Evolutionary conservation across 1,139 yeast genomes (phyloP).

Genomic region (Debaryomyces sp.): DNA sequence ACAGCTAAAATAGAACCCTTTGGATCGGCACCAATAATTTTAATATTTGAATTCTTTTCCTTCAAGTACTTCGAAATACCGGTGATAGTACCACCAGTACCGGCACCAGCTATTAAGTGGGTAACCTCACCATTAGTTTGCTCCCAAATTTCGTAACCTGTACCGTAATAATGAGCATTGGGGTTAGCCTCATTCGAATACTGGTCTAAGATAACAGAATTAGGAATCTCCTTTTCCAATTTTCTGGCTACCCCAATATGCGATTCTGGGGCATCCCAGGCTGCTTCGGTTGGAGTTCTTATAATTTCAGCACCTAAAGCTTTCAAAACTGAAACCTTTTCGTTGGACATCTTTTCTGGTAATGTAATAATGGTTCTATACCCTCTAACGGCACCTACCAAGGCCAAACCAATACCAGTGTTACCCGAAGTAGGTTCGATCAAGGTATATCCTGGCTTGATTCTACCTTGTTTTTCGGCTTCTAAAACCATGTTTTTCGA

Average conservation of each 20-base stretch:
- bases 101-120: constrained; percentile 87
- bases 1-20: constrained; percentile 82
- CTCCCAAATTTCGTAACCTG: constrained; percentile 86
- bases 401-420: constrained; percentile 87
- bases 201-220: constrained; percentile 84
- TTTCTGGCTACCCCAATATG: constrained; percentile 88
- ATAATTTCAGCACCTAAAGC: constrained; percentile 91
- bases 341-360: constrained; percentile 93
- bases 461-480: constrained; percentile 77
- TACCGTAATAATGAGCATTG: constrained; percentile 80
- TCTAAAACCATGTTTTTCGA: constrained; percentile 74
- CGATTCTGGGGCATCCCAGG: constrained; percentile 91
- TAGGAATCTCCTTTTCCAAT: constrained; percentile 82
- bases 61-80: constrained; percentile 81
- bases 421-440: constrained; percentile 92
- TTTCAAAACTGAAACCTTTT: constrained; percentile 83
- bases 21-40: constrained; percentile 83
- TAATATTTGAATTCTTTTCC: constrained; percentile 64
- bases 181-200: constrained; percentile 82
- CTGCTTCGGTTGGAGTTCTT: constrained; percentile 92
- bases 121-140: constrained; percentile 75
- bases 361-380: constrained; percentile 86
- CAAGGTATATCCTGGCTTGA: constrained; percentile 83
- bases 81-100: constrained; percentile 83
- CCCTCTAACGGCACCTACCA: constrained; percentile 85